Evolutionary conservation across 2,329 filamentous ascomycete species (phyloP).

Genomic region (Fusarium cyanostomum): DNA sequence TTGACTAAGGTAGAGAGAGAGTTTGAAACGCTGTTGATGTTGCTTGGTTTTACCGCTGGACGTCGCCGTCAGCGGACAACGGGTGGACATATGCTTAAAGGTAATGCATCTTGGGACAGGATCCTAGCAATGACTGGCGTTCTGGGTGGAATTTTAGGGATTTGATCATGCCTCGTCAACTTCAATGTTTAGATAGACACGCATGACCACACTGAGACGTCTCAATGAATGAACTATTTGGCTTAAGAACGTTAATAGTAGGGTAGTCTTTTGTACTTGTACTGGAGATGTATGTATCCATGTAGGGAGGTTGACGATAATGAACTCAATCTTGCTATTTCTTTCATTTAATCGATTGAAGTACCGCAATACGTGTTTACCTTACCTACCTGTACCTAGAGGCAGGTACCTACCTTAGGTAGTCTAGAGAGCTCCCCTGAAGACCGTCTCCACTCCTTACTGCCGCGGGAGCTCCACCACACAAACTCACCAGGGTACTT

Average conservation of each 20-base stretch:
- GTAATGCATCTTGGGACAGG: slow-evolving; percentile 17
- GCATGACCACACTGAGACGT: slow-evolving; percentile 34
- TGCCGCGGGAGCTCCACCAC: slow-evolving; percentile 33
- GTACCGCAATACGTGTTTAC: not conserved
- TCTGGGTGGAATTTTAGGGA: slow-evolving; percentile 33
- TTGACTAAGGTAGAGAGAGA: slow-evolving; percentile 13
- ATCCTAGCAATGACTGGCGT: slow-evolving; percentile 36
- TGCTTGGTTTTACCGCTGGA: not conserved
- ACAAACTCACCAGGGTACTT: slow-evolving; percentile 34
- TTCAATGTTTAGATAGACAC: slow-evolving; percentile 40
- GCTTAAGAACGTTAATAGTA: slow-evolving; percentile 25
- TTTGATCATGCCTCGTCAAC: slow-evolving; percentile 34
- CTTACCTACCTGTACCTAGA: not conserved
- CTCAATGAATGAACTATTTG: slow-evolving; percentile 41
- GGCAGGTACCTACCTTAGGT: too few relatives aligned
- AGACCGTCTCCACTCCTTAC: slow-evolving; percentile 22
- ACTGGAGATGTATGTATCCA: slow-evolving; percentile 27
- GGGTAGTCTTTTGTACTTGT: slow-evolving; percentile 9
- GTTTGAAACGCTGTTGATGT: not conserved
- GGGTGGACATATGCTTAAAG: slow-evolving; percentile 10
- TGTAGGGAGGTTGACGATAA: slow-evolving; percentile 24
- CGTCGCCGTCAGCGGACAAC: not conserved
- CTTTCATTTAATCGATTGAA: not conserved
- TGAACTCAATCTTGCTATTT: slow-evolving; percentile 15
- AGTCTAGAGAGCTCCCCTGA: too few relatives aligned